Evolutionary conservation across 768 basidiomycete species (phyloP).

Genomic region (Plicaturopsis crispa): DNA sequence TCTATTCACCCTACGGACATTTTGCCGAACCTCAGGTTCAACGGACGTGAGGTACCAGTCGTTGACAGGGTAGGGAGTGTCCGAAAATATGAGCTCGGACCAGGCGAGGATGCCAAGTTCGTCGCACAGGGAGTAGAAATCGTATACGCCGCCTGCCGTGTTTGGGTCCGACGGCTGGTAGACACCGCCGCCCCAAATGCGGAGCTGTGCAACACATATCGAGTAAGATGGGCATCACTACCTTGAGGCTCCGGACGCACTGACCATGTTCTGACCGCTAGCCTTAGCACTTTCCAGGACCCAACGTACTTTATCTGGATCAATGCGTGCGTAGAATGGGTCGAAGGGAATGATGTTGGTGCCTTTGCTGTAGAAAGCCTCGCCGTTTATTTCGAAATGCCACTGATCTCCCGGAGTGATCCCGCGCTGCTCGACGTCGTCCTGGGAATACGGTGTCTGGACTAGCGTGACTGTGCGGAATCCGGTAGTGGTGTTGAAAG

Average conservation of each 20-base stretch:
- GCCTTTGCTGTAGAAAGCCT: conserved; percentile 45
- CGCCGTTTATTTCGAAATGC: conserved; percentile 54
- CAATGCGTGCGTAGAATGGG: conserved; percentile 46
- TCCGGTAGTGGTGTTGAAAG: conserved; percentile 39
- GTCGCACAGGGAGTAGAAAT: conserved; percentile 51
- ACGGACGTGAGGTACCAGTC: conserved; percentile 41
- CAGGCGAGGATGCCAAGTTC: conserved; percentile 54
- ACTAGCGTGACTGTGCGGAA: conserved; percentile 53
- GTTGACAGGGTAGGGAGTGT: conserved; percentile 48
- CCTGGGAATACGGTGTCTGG: conserved; percentile 37
- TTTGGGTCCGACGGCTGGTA: conserved; percentile 37
- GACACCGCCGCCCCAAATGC: conserved; percentile 53
- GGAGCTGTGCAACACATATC: no score
- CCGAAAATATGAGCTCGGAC: conserved; percentile 58
- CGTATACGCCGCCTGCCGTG: conserved; percentile 38
- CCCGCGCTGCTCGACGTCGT: conserved; percentile 35
- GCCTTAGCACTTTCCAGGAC: conserved; percentile 45
- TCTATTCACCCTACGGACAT: conserved; percentile 46
- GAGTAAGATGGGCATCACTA: background rate
- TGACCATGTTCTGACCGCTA: conserved; percentile 55
- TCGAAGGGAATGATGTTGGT: conserved; percentile 59
- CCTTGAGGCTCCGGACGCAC: conserved; percentile 10
- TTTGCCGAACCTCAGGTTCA: conserved; percentile 50
- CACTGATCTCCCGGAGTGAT: conserved; percentile 56
- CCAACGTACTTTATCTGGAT: conserved; percentile 44